These are phyloP conservation scores for Yarrowia deformans DNA, from an alignment of 805 yeast species.

Conservation along the genomic window DNA sequence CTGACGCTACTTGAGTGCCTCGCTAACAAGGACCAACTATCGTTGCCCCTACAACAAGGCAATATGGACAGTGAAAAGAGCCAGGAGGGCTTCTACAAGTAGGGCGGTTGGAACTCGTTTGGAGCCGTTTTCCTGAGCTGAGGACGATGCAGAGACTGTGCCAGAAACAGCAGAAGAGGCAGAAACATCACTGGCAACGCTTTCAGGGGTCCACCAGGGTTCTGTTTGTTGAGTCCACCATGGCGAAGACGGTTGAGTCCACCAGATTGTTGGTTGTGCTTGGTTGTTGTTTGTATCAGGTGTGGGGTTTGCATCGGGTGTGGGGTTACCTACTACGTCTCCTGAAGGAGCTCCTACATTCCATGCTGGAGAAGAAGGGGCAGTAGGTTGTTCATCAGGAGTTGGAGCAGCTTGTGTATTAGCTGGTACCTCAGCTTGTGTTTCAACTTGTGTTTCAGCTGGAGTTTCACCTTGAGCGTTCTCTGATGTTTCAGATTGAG, in stretches of 20 bases:
- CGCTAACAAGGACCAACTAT: too few relatives aligned
- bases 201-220: conserved; percentile 33
- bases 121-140: not conserved
- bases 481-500: too few relatives aligned
- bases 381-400: not conserved
- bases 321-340: not conserved
- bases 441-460: too few relatives aligned
- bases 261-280: conserved; percentile 7
- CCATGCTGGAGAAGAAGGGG: not conserved
- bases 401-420: not conserved
- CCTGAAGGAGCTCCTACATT: conserved; percentile 10
- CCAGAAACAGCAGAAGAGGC: not conserved
- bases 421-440: too few relatives aligned
- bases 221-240: conserved; percentile 23
- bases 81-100: not conserved
- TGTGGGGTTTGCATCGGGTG: not conserved
- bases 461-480: too few relatives aligned
- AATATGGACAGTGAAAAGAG: not conserved
- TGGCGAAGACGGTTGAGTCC: conserved; percentile 9
- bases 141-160: not conserved
- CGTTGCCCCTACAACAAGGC: not conserved
- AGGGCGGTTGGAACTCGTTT: not conserved
- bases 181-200: not conserved
- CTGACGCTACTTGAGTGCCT: too few relatives aligned
- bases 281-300: too few relatives aligned